phyloP scores from a whole-genome alignment of 768 basidiomycete genomes.

The Mycena epipterygia region DNA sequence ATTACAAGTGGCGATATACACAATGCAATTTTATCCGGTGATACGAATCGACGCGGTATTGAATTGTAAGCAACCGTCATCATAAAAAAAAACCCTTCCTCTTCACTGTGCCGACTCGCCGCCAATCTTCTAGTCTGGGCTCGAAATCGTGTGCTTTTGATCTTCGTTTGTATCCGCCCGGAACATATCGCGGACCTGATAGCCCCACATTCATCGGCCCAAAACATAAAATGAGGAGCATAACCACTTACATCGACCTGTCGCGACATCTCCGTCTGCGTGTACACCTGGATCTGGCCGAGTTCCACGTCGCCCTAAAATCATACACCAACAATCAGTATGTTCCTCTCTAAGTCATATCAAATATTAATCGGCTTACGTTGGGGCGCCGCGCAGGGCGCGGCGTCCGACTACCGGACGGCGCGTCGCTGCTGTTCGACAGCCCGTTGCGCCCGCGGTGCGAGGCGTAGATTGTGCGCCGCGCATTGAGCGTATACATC shows the following conservation, averaged over 20 bases:
- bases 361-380: not conserved
- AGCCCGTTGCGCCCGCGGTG: not conserved
- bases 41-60: too few species aligned
- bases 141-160: not conserved
- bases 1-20: too few species aligned
- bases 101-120: not conserved
- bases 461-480: slow-evolving; percentile 6
- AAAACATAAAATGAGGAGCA: not conserved
- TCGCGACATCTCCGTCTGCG: slow-evolving; percentile 8
- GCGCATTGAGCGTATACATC: slow-evolving; percentile 29
- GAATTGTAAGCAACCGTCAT: too few species aligned
- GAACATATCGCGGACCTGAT: slow-evolving; percentile 22
- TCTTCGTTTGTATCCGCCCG: slow-evolving; percentile 2
- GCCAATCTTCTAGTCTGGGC: slow-evolving; percentile 1
- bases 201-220: slow-evolving; percentile 1
- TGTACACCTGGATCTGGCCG: slow-evolving; percentile 16
- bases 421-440: slow-evolving; percentile 10
- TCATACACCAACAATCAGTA: not conserved
- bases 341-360: not conserved
- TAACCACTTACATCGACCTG: slow-evolving; percentile 22
- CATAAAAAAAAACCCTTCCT: not conserved
- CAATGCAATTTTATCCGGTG: too few species aligned
- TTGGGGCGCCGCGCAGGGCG: slow-evolving; percentile 20
- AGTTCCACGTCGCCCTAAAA: slow-evolving; percentile 20
- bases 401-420: not conserved